A percentile compares a stretch with the other conserved stretches of the same genome.
These are phyloP conservation scores for Globisporangium parvum DNA, from an alignment of 352 stramenopile genomes.

Conservation along the genomic window DNA sequence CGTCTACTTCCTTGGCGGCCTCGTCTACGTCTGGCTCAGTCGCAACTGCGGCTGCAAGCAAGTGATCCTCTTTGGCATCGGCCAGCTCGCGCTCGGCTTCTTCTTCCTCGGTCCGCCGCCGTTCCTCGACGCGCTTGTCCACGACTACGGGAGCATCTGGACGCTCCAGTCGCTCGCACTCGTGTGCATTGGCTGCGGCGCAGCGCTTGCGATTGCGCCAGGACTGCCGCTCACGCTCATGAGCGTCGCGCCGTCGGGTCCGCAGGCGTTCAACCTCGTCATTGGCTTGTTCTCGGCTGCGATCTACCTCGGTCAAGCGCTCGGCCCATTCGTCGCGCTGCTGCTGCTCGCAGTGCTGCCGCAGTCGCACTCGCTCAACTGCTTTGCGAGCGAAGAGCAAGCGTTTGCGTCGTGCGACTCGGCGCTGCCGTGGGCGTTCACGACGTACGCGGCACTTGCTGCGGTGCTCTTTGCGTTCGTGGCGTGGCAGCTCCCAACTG, in stretches of 20 bases:
- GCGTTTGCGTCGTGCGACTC: conserved; percentile 30
- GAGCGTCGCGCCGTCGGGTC: conserved; percentile 31
- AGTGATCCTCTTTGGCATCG: conserved; percentile 50
- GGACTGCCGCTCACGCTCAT: conserved; percentile 53
- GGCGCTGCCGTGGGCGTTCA: conserved; percentile 61
- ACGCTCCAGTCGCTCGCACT: conserved; percentile 43
- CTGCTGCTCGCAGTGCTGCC: conserved; percentile 46
- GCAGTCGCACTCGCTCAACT: conserved; percentile 32
- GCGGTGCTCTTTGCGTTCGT: conserved; percentile 27
- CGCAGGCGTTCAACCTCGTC: conserved; percentile 49
- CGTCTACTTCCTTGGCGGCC: conserved; percentile 56
- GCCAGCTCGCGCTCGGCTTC: conserved; percentile 43
- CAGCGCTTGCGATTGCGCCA: conserved; percentile 50
- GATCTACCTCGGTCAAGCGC: conserved; percentile 60
- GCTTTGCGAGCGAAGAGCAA: conserved; percentile 18
- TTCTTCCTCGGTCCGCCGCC: conserved; percentile 52
- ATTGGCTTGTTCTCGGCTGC: conserved; percentile 62
- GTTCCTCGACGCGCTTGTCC: conserved; percentile 38
- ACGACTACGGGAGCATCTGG: conserved; percentile 36
- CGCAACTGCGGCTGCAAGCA: conserved; percentile 54
- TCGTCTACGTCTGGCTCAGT: conserved; percentile 58
- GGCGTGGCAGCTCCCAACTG: conserved; percentile 24
- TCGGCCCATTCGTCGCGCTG: conserved; percentile 53
- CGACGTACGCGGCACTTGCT: conserved; percentile 38
- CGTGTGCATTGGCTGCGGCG: conserved; percentile 48